Base-by-base conservation (phyloP, 441 rosid species). In the Euphorbia schlechtendalii region DNA sequence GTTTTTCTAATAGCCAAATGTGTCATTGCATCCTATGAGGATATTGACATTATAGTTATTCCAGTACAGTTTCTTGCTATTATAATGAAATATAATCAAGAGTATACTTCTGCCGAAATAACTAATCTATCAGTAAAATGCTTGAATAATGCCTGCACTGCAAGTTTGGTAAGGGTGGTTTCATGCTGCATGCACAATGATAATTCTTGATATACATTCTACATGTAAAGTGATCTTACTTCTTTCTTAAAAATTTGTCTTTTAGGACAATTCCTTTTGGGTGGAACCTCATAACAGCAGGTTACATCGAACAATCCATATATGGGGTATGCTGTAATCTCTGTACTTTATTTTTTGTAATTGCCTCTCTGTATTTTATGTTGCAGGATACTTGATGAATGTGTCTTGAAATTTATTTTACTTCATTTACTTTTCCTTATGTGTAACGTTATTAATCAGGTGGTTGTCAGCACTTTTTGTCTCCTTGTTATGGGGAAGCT, bases 241-340 rank as follows among this genome's bases (percentile, higher is more conserved):
- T 60, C 56, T 59, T 61, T 43, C 30, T 8, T n/a, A 54, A 40
- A 15, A 60, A 62, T 71, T 56, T 67, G 27, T 65, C 55, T 74
- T 78, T 65, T 72, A 94, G 99, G 90, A 94, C 99, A 22, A 91
- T 94, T 73, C 99, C 99, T 65, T 91, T 94, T 81, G 96, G 75
- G 45, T 94, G 98, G 99, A 94, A 94, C 77, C 89, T 94, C 52
- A 59, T 94, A 48, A 89, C 98, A 13, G 83, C 94, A 30, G 99
- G 99, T 73, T 94, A 87, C 68, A 71, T 94, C 49, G 99, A 94
- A 71, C 92, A 86, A 69, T 73, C 97, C 1, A 64, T 86, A 43
- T 71, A 82, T 86, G 99, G 97, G 84, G 98, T 91, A 86, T 73
- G 77, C 24, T n/a, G n/a, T n/a, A 61, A 15, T 60, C 71, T 59